Conservation (phyloP, 208 protist genomes). For the Vickermania spadyakhi region DNA sequence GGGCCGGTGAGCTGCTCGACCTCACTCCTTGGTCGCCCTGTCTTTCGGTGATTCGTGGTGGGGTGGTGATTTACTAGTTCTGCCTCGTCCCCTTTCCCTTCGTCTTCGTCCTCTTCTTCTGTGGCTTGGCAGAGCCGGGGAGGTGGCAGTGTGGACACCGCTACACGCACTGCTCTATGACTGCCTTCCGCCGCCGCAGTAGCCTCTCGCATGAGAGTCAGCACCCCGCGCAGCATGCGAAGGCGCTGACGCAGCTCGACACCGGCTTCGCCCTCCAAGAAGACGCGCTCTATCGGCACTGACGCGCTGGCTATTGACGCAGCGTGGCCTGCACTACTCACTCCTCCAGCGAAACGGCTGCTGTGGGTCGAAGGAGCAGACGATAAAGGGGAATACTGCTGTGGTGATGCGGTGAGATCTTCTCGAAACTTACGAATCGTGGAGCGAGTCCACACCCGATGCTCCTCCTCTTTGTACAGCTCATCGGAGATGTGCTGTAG, state of each 20-base stretch:
- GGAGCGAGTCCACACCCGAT: constrained; percentile 49
- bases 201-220: not conserved
- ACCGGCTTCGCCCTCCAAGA: not conserved
- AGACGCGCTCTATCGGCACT: no score
- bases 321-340: no score
- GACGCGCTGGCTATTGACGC: no score
- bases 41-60: not conserved
- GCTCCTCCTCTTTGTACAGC: constrained; percentile 36
- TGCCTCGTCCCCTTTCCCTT: not conserved
- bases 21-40: not conserved
- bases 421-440: not conserved
- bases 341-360: no score
- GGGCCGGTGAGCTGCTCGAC: not conserved
- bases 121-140: not conserved
- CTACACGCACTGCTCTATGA: no score
- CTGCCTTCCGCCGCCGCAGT: not conserved
- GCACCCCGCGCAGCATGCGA: not conserved
- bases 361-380: no score
- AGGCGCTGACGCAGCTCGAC: not conserved
- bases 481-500: constrained; percentile 43
- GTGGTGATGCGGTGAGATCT: not conserved
- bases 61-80: not conserved
- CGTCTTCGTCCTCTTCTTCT: not conserved
- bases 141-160: no score
- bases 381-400: no score